Conservation (phyloP, 768 basidiomycete species). For the Heimioporus sp. region DNA sequence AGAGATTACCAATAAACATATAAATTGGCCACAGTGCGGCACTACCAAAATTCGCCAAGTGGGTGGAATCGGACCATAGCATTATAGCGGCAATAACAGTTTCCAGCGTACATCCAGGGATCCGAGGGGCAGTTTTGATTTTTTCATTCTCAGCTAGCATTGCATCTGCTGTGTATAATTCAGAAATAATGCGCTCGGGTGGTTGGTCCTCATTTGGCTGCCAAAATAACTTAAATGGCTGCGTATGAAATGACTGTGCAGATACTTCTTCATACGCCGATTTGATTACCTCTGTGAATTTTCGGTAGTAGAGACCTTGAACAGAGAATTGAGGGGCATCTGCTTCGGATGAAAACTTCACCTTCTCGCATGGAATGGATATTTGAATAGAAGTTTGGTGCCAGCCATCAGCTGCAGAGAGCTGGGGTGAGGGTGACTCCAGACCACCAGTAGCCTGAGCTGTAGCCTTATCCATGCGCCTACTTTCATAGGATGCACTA, state of each 20-base stretch:
- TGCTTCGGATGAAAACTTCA: not conserved
- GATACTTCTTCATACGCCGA: conserved; percentile 20
- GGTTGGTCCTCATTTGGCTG: not conserved
- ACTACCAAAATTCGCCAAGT: conserved; percentile 21
- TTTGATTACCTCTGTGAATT: conserved; percentile 21
- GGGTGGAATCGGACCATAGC: conserved; percentile 27
- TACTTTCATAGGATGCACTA: not conserved
- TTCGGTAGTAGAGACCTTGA: conserved; percentile 27
- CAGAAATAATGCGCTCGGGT: conserved; percentile 16
- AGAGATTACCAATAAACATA: conserved; percentile 2
- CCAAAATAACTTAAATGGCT: conserved; percentile 16
- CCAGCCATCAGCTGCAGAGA: conserved; percentile 3
- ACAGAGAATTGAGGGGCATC: conserved; percentile 12
- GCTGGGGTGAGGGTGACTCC: not conserved
- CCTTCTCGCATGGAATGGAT: not conserved
- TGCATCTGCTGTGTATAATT: conserved; percentile 18
- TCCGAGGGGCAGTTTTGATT: conserved; percentile 4
- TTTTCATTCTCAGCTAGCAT: conserved; percentile 16
- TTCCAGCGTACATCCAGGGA: conserved; percentile 15
- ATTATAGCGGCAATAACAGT: conserved; percentile 18
- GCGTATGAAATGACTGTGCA: conserved; percentile 10
- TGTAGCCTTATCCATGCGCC: not conserved
- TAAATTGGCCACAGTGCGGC: conserved; percentile 17
- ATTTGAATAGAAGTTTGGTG: conserved; percentile 9
- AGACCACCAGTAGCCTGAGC: not conserved